Evolutionary conservation across 495 filamentous ascomycete genomes (phyloP), one percentile per base, ranked within the genome.

Genomic region (Penicillium nucicola): DNA sequence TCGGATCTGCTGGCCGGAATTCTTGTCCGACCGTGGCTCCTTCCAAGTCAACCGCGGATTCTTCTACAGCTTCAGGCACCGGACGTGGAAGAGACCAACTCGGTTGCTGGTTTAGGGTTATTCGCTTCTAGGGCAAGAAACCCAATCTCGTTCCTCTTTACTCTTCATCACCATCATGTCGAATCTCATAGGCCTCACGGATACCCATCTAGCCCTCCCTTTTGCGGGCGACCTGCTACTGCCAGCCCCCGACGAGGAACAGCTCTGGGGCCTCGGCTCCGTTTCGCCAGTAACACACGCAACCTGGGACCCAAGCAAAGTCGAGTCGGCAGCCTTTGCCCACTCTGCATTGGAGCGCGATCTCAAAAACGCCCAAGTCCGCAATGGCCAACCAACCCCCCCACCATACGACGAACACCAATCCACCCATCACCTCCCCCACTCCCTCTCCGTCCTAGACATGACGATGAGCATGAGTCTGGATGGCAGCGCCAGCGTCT

Each of bases 351-450:
- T 68, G 19, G 62, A 70, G 25, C 58, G 65, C 37, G 69, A 67
- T 37, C 53, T 67, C 14, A 70, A 67, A 49, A 67, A 72, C 41
- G 50, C 68, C 14, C 68, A 69, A 31, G 64, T 76, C 25, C 65
- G 67, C 35, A 71, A 76, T 41, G 72, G 72, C 14, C 72, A 74
- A 28, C 69, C 71, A 18, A 76, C 72, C 2, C 72, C 72, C 3
- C 71, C 71, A 0, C 70, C 68, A 8, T 64, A 62, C 37, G 59
- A 67, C 15, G 71, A 68, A 25, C 57, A 53, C 18, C 49, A 45
- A 28, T 28, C 25, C 4, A 9, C 25, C 25, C 2, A 48, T 4
- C 32, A 12, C 25, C 12, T 52, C 25, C 32, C 50, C 38, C 7
- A 45, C 30, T 22, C 20, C 20, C 6, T 55, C 43, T 35, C 43